Base-by-base conservation (phyloP, 2,329 filamentous ascomycete species). In the Tolypocladium inflatum region DNA sequence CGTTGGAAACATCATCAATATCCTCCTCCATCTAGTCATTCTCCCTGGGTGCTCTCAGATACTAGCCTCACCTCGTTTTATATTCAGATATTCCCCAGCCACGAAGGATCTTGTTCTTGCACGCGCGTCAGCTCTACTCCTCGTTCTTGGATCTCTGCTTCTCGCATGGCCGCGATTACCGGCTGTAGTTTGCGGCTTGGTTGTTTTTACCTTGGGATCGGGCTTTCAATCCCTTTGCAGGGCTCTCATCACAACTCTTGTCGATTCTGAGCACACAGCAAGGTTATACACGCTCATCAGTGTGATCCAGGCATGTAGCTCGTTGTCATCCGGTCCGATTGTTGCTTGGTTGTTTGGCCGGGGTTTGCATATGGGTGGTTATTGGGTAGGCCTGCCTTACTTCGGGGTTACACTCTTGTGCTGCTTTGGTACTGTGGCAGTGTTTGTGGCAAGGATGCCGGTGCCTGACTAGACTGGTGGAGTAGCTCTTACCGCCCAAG, bases 251-350 rank as follows among this genome's bases (percentile, higher is more conserved):
- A 62, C 63, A n/a, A 45, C 58, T 55, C 59, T 62, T 39, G 58
- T 60, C 48, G 58, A 60, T 13, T 57, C 59, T 8, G 59, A 61
- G 55, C 62, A 65, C 54, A 67, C 61, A 8, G 62, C 61, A 10
- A 60, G 67, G 19, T 50, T 69, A 4, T 67, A 66, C 55, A 64
- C 66, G 13, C 62, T 69, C 21, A 61, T 64, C 23, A 60, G 64
- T 58, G 66, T 67, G 55, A 57, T 65, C n/a, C 63, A 66, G 59
- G 65, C 64, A 9, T 51, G 59, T 15, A 63, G 65, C 37, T 56
- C 56, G 21, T 57, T 68, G n/a, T 58, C 64, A 23, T 60, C 61
- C 2, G 65, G 63, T 2, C 65, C 67, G 13, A 52, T 63, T 2
- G 54, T 69, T 35, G 65, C 65, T 5, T 66, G 66, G 64, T 48